Base-by-base conservation (phyloP, 2,329 filamentous ascomycete species). In the Alternaria hordeiaustralica region DNA sequence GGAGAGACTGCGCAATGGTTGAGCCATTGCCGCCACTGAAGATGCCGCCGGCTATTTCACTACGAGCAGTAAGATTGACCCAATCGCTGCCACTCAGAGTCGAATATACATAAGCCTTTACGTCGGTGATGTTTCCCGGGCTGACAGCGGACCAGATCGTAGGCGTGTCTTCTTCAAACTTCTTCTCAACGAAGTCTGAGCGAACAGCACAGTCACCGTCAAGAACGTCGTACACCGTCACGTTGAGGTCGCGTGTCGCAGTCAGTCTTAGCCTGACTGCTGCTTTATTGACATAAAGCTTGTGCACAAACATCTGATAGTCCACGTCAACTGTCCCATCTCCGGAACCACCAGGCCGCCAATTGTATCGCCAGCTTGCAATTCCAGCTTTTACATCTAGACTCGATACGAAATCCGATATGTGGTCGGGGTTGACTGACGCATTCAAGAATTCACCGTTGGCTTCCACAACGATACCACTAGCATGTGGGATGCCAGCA, bases 401-500 rank as follows among this genome's bases (percentile, higher is more conserved):
- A 0, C 84, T 87, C 0, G 89, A 88, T 12, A 75, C 78, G 73
- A 91, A 93, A 63, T 87, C 80, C 5, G 84, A 85, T 58, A 93
- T 87, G 13, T 88, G 87, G 0, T 79, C 79, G 30, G 83, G 85
- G 50, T 87, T 82, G 3, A 90, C 88, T 0, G 83, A 87, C 4
- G 90, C 87, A 79, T 90, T 86, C 30, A 93, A 81, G 51, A 87
- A 84, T 9, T 81, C 79, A 23, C 83, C 82, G 59, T 85, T 82
- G 3, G 85, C 85, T 56, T 88, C 84, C 18, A 91, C 81, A 36
- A 89, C 76, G 41, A 91, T 79, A 1, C 87, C 88, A 25, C 84
- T 84, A 84, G 89, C 91, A 73, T 92, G 90, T 7, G 91, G 91
- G 15, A 93, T 85, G 23, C 91, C 91, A 55, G 86, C 87, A 65